Conservation (phyloP, 306 rosid species). For the Echinosophora koreensis region DNA sequence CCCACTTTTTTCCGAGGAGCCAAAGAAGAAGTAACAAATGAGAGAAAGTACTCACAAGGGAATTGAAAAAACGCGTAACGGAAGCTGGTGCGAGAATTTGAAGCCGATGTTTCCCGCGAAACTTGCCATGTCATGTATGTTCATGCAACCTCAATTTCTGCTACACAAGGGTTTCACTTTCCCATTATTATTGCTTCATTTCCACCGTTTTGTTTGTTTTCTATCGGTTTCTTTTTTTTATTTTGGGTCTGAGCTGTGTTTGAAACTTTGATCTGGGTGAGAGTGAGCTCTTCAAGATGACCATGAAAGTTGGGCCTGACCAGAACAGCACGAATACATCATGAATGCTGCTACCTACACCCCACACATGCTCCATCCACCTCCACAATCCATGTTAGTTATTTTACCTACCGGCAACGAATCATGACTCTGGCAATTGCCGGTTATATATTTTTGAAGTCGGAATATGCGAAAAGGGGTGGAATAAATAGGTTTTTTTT, state of each 20-base stretch:
- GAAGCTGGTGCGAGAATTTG: constrained; percentile 60
- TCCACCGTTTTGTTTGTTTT: neutral
- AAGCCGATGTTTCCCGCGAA: constrained; percentile 58
- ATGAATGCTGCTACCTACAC: neutral
- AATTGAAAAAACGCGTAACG: constrained; percentile 45
- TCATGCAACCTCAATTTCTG: constrained; percentile 10
- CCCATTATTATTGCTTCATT: neutral
- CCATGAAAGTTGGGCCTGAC: neutral
- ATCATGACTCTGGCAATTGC: too few species aligned
- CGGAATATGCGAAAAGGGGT: too few species aligned
- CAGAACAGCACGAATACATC: neutral
- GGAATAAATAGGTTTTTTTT: too few species aligned
- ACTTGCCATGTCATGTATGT: constrained; percentile 52
- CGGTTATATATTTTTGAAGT: too few species aligned
- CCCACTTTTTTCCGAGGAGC: constrained; percentile 4
- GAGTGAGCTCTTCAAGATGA: neutral
- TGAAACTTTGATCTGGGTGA: too few species aligned
- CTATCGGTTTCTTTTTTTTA: neutral
- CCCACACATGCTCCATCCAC: too few species aligned
- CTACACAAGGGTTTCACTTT: neutral
- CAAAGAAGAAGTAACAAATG: constrained; percentile 37
- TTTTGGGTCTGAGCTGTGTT: neutral
- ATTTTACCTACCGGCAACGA: too few species aligned
- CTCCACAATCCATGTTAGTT: too few species aligned
- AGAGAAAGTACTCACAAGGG: constrained; percentile 57